A percentile compares a stretch with the other conserved stretches of the same genome.
These are phyloP conservation scores for Leishmania amazonensis DNA, from an alignment of 208 protist species.

Conservation along the genomic window DNA sequence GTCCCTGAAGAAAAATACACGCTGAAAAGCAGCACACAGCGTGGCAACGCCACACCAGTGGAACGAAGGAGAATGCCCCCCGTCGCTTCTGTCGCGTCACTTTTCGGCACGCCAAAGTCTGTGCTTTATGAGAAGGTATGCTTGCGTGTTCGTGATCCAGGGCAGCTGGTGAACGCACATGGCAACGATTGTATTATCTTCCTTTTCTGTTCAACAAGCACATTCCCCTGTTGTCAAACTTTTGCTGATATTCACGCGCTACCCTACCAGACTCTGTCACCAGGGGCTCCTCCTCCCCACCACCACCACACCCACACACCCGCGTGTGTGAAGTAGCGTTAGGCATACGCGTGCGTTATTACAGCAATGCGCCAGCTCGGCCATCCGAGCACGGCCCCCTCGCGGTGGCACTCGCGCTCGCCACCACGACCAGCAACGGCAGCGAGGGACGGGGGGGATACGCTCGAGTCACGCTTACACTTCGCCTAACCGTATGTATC, in stretches of 20 bases:
- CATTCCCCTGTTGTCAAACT: too few species aligned
- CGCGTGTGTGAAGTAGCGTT: neutral
- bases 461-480: neutral
- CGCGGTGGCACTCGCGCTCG: neutral
- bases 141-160: neutral
- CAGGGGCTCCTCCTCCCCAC: too few species aligned
- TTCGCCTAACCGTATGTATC: neutral
- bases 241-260: too few species aligned
- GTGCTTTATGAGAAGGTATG: neutral
- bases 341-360: constrained; percentile 4
- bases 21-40: neutral
- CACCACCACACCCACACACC: neutral
- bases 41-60: neutral
- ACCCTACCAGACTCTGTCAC: too few species aligned
- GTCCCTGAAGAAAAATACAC: neutral
- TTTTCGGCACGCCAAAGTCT: neutral
- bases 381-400: neutral
- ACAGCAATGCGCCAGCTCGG: neutral
- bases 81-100: neutral
- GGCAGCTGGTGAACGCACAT: too few species aligned
- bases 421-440: too few species aligned
- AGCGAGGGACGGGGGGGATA: neutral
- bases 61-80: neutral
- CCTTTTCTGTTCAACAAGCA: neutral
- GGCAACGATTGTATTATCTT: neutral